Base-by-base conservation (phyloP, 305 asterid genomes). In the Fraxinus paxiana region DNA sequence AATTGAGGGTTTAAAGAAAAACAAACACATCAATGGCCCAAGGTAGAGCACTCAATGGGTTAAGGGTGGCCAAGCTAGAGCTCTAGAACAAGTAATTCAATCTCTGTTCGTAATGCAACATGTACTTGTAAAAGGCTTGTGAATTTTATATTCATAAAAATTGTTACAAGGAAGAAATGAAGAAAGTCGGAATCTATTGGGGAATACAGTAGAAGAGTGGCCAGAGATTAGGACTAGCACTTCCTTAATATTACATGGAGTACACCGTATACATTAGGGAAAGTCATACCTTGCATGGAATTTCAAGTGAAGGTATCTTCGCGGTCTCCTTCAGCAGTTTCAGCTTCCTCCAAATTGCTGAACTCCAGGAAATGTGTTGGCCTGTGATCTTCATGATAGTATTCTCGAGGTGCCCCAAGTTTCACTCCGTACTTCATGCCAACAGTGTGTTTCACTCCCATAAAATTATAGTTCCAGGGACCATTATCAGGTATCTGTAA, bases 381-480 rank as follows among this genome's bases (percentile, higher is more conserved):
- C 31, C 98, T 87, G 79, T 94, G 98, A 15, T 94, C 99, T 90
- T 96, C 98, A 2, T 94, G 87, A 75, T 94, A 96, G 88, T 87
- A 96, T 77, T 96, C 99, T 6, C 96, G 87, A 1, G 99, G 98
- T 0, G 97, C 85, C 71, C 98, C 99, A 0, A 96, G 88, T 76
- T 93, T 94, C 82, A 96, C 88, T 17, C 98, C 98, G 17, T 91
- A 96, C 83, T 83, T 93, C 98, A 96, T 96, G 87, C 97, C 88
- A 6, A 67, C 90, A 0, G 98, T 92, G 78, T 94, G 98, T 83
- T 93, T 96, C 87, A 94, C 98, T 0, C 98, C 99, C 98, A 94
- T 94, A 78, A 96, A 96, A 65, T 96, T 96, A 90, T 91, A 96
- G 85, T 96, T 96, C 98, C 99, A 96, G 2, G 98, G 98, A 2